Conservation (phyloP, 352 stramenopile species). For the Phytopythium chamaehyphon region DNA sequence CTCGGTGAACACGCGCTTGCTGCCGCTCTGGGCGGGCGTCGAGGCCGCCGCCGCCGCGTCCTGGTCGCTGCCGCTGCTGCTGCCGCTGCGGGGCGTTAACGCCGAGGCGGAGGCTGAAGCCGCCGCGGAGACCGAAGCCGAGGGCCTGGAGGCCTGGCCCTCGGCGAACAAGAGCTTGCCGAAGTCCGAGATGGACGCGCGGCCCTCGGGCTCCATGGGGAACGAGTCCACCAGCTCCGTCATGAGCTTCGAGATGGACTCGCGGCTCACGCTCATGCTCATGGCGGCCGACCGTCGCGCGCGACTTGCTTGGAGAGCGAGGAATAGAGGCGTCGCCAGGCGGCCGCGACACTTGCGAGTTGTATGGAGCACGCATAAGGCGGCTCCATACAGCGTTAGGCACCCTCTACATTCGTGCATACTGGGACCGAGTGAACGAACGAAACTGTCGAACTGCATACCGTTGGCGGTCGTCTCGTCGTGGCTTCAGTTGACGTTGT, state of each 20-base stretch:
- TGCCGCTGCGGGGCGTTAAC: constrained; percentile 4
- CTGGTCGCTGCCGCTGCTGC: constrained; percentile 9
- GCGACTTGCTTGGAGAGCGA: no score
- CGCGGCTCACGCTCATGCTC: constrained; percentile 76
- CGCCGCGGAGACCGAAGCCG: no score
- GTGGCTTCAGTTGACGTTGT: no score
- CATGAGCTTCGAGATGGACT: constrained; percentile 86
- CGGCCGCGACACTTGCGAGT: no score
- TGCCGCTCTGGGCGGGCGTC: constrained; percentile 25
- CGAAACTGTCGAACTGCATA: no score
- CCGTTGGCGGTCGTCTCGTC: no score
- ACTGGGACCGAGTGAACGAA: no score
- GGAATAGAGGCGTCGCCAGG: no score
- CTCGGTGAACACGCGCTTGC: constrained; percentile 76
- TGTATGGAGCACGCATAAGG: no score
- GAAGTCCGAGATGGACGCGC: constrained; percentile 84
- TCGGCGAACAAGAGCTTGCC: constrained; percentile 84
- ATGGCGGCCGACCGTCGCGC: no score
- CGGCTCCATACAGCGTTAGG: no score
- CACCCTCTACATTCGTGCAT: no score
- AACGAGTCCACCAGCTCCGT: constrained; percentile 79
- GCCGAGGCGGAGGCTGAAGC: neutral
- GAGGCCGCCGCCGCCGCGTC: constrained; percentile 7
- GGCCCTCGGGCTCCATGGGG: constrained; percentile 68
- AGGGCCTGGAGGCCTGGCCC: constrained; percentile 29